Base-by-base conservation (phyloP, 2,329 filamentous ascomycete species). In the Alternaria sp. region DNA sequence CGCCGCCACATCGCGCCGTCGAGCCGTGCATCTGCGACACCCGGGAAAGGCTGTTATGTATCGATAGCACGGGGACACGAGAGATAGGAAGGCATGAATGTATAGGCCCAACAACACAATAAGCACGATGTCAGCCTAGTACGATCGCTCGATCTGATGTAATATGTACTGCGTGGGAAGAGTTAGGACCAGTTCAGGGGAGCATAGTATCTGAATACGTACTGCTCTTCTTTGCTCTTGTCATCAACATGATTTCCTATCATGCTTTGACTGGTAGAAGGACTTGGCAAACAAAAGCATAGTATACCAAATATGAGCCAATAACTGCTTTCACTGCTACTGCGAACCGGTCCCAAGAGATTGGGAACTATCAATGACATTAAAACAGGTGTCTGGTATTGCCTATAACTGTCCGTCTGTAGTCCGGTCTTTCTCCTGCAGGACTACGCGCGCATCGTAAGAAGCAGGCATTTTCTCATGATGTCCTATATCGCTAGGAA, bases 21-120 rank as follows among this genome's bases (percentile, higher is more conserved):
- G 46, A 49, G 46, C 46, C 46, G 46, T n/a, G 46, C 30, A 24
- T 49, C 32, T 36, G 46, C 46, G 46, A 49, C 46, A 49, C 32
- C 30, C 36, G 46, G 46, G 30, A 32, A 49, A 36, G 32, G 22
- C 46, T 49, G 34, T 26, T 4, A n/a, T 14, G 30, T 49, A 49
- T 49, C 39, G 20, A 42, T 42, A 42, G 20, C 39, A 24, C 39
- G 32, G 22, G 20, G 46, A 24, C 34, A 24, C 32, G 12, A 36
- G 11, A 14, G 14, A 32, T 11, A 14, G 32, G 32, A 16, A 6
- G 32, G 32, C 12, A 16, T 36, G 46, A 24, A 8, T 38, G 46
- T 20, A 24, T 49, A 24, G 30, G 20, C 46, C 20, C 44, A 41
- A 26, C 7, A 43, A 20, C 36, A 46, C 28, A 47, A 38, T 20